These are phyloP conservation scores for Ophiostoma piceae DNA, from an alignment of 2,329 filamentous ascomycete species.

Conservation along the genomic window DNA sequence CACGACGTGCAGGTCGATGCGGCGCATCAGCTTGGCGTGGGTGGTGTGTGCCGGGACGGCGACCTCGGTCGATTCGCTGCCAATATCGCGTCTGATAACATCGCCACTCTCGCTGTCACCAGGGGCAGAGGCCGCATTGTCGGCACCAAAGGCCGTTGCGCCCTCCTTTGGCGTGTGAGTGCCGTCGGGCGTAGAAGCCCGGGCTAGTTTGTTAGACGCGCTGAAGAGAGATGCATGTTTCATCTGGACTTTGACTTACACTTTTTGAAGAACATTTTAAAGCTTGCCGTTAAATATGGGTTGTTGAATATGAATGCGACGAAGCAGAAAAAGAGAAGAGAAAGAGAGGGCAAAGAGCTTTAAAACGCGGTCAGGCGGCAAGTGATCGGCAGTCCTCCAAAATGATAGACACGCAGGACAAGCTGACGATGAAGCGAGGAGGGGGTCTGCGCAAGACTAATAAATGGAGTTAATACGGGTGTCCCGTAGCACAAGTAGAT, in stretches of 20 bases:
- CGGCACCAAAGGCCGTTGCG: neutral
- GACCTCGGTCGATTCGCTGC: conserved; percentile 25
- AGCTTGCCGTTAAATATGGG: neutral
- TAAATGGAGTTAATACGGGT: neutral
- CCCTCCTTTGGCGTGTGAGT: conserved; percentile 17
- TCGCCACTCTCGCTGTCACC: conserved; percentile 15
- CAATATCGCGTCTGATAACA: neutral
- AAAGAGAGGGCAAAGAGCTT: neutral
- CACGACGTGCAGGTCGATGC: conserved; percentile 66
- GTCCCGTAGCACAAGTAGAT: neutral
- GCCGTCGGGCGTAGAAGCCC: conserved; percentile 17
- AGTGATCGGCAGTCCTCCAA: conserved; percentile 21
- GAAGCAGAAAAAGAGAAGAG: neutral
- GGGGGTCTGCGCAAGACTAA: neutral
- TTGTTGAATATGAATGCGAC: neutral
- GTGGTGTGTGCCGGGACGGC: conserved; percentile 50
- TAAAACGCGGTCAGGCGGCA: conserved; percentile 8
- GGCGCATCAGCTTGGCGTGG: conserved; percentile 60
- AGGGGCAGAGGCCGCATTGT: conserved; percentile 15
- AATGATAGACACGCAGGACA: neutral
- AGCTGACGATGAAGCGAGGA: neutral
- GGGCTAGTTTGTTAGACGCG: conserved; percentile 8
- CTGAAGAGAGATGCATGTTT: neutral
- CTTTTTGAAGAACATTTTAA: conserved; percentile 8
- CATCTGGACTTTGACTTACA: neutral